phyloP scores from a whole-genome alignment of 1,284 basidiomycete species.

The Puccinia brachypodii region DNA sequence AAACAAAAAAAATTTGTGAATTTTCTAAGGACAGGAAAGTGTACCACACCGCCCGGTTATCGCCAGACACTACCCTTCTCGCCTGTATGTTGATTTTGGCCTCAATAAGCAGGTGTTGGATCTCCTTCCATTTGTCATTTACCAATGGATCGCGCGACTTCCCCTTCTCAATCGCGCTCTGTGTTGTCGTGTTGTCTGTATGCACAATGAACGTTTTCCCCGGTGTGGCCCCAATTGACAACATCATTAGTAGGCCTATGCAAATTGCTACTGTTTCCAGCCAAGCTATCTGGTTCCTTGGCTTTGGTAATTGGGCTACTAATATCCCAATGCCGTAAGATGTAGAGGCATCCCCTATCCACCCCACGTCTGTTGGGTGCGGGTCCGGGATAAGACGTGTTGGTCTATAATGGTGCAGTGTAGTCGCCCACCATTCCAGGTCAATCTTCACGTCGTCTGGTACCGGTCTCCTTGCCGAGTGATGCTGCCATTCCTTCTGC shows the following conservation, averaged over 20 bases:
- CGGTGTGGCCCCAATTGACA: not conserved
- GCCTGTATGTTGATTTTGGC: not conserved
- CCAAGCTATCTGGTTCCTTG: not conserved
- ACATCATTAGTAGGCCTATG: not conserved
- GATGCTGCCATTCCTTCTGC: not conserved
- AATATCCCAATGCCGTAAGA: not conserved
- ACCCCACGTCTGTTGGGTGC: not conserved
- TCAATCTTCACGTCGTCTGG: not conserved
- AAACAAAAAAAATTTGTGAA: too few species aligned
- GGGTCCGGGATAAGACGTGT: not conserved
- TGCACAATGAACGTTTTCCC: not conserved
- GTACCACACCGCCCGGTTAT: not conserved
- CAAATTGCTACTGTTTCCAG: not conserved
- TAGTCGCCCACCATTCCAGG: not conserved
- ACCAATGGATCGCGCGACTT: not conserved
- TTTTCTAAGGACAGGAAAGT: too few species aligned
- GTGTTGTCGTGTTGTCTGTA: not conserved
- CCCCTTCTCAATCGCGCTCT: not conserved
- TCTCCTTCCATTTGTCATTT: slow-evolving; percentile 2
- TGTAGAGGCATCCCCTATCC: not conserved
- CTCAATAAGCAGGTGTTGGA: not conserved
- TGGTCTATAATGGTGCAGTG: not conserved
- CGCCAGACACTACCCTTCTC: not conserved
- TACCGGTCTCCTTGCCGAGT: too few species aligned
- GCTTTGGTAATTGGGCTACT: not conserved